phyloP scores from a whole-genome alignment of 2,329 filamentous ascomycete genomes.

The Sclerotiophoma versabilis region DNA sequence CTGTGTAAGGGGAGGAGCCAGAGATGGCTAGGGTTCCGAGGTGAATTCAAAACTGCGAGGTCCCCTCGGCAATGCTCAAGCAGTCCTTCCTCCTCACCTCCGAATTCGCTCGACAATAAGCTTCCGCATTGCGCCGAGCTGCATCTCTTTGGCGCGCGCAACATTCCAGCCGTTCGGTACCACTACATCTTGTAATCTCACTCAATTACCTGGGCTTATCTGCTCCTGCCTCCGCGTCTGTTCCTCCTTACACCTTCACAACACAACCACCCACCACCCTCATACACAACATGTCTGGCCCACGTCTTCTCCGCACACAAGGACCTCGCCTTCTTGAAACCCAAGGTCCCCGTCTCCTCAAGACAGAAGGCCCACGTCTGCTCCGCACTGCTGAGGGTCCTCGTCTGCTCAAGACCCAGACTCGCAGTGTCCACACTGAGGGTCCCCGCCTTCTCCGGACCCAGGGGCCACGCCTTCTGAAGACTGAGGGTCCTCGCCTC shows the following conservation, averaged over 20 bases:
- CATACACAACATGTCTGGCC: constrained; percentile 13
- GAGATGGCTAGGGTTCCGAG: constrained; percentile 12
- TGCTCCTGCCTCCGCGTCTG: constrained; percentile 4
- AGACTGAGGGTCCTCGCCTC: constrained; percentile 12
- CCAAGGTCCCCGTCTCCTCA: constrained; percentile 13
- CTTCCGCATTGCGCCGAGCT: constrained; percentile 10
- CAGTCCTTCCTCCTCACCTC: constrained; percentile 12
- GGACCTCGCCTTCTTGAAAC: constrained; percentile 16
- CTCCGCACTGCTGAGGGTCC: constrained; percentile 18
- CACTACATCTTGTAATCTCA: constrained; percentile 4
- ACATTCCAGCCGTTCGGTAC: constrained; percentile 12
- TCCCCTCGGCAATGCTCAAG: constrained; percentile 13
- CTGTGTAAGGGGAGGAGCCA: constrained; percentile 5
- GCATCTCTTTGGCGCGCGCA: constrained; percentile 3
- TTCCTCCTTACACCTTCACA: neutral
- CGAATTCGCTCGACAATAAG: constrained; percentile 8
- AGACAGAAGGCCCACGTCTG: constrained; percentile 8
- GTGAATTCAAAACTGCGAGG: constrained; percentile 15
- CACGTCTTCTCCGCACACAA: constrained; percentile 19
- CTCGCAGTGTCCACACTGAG: constrained; percentile 14
- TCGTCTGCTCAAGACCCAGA: constrained; percentile 18
- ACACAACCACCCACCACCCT: neutral
- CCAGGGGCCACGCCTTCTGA: constrained; percentile 14
- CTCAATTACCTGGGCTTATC: constrained; percentile 11
- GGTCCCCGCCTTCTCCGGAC: constrained; percentile 19